Percentiles rank a stretch among this genome's conserved stretches.
Evolutionary conservation across 805 yeast genomes (phyloP).

Genomic region (Yarrowia sp.): DNA sequence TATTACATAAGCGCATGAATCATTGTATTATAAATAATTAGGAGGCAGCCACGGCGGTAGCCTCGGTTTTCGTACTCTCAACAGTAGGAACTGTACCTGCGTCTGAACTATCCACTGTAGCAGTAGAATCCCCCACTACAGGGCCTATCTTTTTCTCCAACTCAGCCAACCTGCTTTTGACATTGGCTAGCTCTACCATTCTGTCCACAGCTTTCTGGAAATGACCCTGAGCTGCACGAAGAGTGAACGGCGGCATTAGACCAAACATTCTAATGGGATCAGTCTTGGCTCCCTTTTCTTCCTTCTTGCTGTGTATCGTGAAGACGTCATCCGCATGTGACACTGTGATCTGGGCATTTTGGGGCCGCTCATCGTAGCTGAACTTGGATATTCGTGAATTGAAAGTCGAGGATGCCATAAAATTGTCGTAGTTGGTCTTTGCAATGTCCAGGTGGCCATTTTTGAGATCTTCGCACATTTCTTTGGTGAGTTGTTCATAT

Average conservation of each 20-base stretch:
- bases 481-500: background rate
- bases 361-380: conserved; percentile 40
- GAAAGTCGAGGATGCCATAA: conserved; percentile 28
- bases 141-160: conserved; percentile 2
- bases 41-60: background rate
- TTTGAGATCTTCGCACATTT: conserved; percentile 19
- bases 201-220: conserved; percentile 51
- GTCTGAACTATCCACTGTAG: too few relatives aligned
- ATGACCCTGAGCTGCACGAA: conserved; percentile 52
- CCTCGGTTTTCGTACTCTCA: background rate
- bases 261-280: conserved; percentile 59
- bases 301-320: conserved; percentile 20
- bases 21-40: conserved; percentile 21
- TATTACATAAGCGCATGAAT: background rate
- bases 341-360: conserved; percentile 24
- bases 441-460: conserved; percentile 22
- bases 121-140: too few relatives aligned
- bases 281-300: conserved; percentile 38
- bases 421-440: conserved; percentile 28
- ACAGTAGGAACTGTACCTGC: too few relatives aligned
- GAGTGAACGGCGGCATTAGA: conserved; percentile 55
- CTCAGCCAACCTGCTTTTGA: conserved; percentile 3
- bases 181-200: conserved; percentile 40
- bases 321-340: background rate
- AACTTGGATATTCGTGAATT: conserved; percentile 16